Conservation (phyloP, 495 filamentous ascomycete genomes). For the Tuber indicum region DNA sequence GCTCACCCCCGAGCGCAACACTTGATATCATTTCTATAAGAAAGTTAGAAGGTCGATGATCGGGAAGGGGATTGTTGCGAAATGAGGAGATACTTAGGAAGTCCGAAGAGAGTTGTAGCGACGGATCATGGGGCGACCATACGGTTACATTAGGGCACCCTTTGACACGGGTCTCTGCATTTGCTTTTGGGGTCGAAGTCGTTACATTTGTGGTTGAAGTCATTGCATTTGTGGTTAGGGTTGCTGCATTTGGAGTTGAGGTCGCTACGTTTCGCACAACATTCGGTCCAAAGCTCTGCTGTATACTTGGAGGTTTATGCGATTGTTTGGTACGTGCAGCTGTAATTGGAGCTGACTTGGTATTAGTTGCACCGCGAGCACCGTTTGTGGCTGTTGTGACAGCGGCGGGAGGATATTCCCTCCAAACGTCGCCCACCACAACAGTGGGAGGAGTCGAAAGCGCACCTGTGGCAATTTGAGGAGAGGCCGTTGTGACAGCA, state of each 20-base stretch:
- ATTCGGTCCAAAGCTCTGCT: background rate
- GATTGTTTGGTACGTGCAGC: background rate
- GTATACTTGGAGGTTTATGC: background rate
- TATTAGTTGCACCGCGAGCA: background rate
- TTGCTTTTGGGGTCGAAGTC: background rate
- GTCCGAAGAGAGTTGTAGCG: background rate
- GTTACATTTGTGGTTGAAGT: background rate
- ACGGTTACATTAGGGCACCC: background rate
- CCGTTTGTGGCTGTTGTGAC: background rate
- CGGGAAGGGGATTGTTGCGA: background rate
- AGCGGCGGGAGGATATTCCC: background rate
- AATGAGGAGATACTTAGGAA: slow-evolving; percentile 1
- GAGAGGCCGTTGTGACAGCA: background rate
- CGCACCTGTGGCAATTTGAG: background rate
- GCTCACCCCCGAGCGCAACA: slow-evolving; percentile 28
- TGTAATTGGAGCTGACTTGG: background rate
- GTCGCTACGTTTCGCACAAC: background rate
- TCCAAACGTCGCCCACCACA: background rate
- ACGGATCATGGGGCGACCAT: background rate
- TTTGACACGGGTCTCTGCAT: background rate
- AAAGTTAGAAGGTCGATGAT: slow-evolving; percentile 9
- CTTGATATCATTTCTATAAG: slow-evolving; percentile 29
- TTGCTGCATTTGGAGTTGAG: background rate
- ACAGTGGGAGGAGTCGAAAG: slow-evolving; percentile 2
- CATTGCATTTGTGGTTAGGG: background rate